A percentile compares a stretch with the other conserved stretches of the same genome.
phyloP scores from a whole-genome alignment of 1,284 basidiomycete genomes.

The Moesziomyces parantarcticus region DNA sequence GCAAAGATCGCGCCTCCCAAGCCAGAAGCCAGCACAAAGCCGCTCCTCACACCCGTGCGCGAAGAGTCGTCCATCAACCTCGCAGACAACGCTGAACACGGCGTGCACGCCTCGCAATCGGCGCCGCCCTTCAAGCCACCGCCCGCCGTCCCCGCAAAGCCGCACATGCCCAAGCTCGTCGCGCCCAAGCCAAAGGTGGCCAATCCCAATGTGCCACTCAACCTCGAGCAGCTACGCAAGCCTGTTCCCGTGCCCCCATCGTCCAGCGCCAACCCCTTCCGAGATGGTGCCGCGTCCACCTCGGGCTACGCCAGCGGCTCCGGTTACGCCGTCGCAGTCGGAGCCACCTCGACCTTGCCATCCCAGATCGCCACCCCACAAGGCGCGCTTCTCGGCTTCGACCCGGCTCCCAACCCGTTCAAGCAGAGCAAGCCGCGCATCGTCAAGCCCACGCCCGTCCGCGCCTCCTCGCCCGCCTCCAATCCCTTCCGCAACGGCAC shows the following conservation, averaged over 20 bases:
- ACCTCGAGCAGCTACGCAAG: slow-evolving; percentile 33
- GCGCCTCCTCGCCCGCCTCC: slow-evolving; percentile 52
- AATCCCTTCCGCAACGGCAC: slow-evolving; percentile 52
- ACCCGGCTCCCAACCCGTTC: slow-evolving; percentile 61
- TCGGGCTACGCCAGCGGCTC: slow-evolving; percentile 30
- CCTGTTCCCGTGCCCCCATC: slow-evolving; percentile 32
- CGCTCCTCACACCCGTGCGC: slow-evolving; percentile 43
- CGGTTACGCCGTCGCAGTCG: slow-evolving; percentile 39
- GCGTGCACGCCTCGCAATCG: slow-evolving; percentile 2
- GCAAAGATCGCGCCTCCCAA: slow-evolving; percentile 31
- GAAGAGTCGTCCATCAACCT: slow-evolving; percentile 23
- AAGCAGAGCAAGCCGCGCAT: slow-evolving; percentile 63
- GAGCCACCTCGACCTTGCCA: slow-evolving; percentile 26
- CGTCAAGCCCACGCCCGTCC: slow-evolving; percentile 60
- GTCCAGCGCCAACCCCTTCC: slow-evolving; percentile 45
- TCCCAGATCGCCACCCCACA: slow-evolving; percentile 37
- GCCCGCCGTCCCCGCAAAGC: slow-evolving; percentile 50
- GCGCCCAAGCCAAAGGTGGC: slow-evolving; percentile 48
- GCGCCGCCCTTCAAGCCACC: slow-evolving; percentile 21
- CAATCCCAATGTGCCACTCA: slow-evolving; percentile 41
- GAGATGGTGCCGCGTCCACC: slow-evolving; percentile 31
- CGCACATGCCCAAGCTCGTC: slow-evolving; percentile 46
- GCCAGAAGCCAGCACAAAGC: slow-evolving; percentile 41
- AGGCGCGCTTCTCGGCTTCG: slow-evolving; percentile 53
- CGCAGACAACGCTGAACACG: slow-evolving; percentile 8